These are phyloP conservation scores for Fusarium falciforme DNA, from an alignment of 2,329 filamentous ascomycete genomes.

Conservation along the genomic window DNA sequence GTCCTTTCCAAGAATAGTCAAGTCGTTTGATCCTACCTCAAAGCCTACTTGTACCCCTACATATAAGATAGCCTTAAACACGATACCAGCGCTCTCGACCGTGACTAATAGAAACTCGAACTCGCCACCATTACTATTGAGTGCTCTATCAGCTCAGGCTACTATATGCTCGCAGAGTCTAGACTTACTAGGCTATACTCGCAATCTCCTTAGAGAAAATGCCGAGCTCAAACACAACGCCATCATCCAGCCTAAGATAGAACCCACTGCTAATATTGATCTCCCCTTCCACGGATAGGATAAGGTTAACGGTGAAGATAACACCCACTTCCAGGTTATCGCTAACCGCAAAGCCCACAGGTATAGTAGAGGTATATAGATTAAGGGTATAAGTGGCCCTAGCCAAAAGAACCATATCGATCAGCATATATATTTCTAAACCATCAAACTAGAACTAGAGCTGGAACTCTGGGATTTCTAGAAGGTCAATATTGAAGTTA, in stretches of 20 bases:
- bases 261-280: constrained; percentile 66
- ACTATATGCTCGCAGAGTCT: neutral
- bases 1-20: neutral
- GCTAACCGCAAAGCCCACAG: constrained; percentile 39
- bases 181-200: constrained; percentile 60
- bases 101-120: constrained; percentile 69
- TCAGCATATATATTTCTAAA: constrained; percentile 28
- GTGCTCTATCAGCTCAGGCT: neutral
- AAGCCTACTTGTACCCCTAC: constrained; percentile 60
- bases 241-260: constrained; percentile 65
- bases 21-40: constrained; percentile 20
- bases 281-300: constrained; percentile 58
- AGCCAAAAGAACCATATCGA: constrained; percentile 19
- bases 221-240: constrained; percentile 58
- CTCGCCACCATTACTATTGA: constrained; percentile 59
- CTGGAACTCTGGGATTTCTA: constrained; percentile 19
- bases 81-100: constrained; percentile 54
- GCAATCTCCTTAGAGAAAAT: constrained; percentile 63
- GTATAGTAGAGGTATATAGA: constrained; percentile 18
- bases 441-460: constrained; percentile 24
- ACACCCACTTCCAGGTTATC: constrained; percentile 57
- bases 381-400: constrained; percentile 20
- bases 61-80: constrained; percentile 60
- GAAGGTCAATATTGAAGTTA: constrained; percentile 17
- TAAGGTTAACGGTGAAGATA: constrained; percentile 62